Evolutionary conservation across 1,284 basidiomycete genomes (phyloP).

Genomic region (Coniophora puteana): DNA sequence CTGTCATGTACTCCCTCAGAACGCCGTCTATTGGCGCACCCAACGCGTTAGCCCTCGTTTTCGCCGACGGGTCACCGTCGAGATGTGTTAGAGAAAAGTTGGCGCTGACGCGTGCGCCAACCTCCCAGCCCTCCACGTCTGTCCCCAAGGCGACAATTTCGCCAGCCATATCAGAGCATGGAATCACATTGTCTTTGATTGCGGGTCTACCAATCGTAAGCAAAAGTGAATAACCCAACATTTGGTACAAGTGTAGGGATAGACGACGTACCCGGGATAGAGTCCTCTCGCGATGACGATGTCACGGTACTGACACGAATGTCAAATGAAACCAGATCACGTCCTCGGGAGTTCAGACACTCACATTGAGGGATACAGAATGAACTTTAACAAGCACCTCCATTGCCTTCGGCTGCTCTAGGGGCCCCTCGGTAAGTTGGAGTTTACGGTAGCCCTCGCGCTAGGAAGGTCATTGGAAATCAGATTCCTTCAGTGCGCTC

Average conservation of each 20-base stretch:
- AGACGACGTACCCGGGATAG: conserved; percentile 23
- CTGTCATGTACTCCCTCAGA: conserved; percentile 44
- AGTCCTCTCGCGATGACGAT: conserved; percentile 28
- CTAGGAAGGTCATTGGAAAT: conserved; percentile 15
- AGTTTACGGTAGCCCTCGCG: conserved; percentile 23
- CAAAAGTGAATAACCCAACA: too few species aligned
- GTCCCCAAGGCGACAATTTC: conserved; percentile 51
- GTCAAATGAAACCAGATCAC: not conserved
- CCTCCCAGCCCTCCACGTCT: conserved; percentile 41
- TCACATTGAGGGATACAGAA: conserved; percentile 42
- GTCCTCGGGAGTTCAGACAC: not conserved
- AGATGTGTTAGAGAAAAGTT: conserved; percentile 38
- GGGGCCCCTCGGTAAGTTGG: conserved; percentile 21
- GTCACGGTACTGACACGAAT: conserved; percentile 33
- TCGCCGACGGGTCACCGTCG: conserved; percentile 29
- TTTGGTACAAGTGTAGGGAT: too few species aligned
- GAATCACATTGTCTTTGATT: conserved; percentile 35
- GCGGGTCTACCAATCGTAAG: too few species aligned
- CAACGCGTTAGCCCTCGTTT: conserved; percentile 28
- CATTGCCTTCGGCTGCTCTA: conserved; percentile 30
- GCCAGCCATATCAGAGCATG: conserved; percentile 58
- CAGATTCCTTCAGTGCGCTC: conserved; percentile 3
- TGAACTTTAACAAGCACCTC: conserved; percentile 45
- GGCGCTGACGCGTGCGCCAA: conserved; percentile 50
- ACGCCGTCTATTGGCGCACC: conserved; percentile 49